Evolutionary conservation across 441 rosid genomes (phyloP), one percentile per base, ranked within the genome.

Genomic region (Eugenia klotzschiana): DNA sequence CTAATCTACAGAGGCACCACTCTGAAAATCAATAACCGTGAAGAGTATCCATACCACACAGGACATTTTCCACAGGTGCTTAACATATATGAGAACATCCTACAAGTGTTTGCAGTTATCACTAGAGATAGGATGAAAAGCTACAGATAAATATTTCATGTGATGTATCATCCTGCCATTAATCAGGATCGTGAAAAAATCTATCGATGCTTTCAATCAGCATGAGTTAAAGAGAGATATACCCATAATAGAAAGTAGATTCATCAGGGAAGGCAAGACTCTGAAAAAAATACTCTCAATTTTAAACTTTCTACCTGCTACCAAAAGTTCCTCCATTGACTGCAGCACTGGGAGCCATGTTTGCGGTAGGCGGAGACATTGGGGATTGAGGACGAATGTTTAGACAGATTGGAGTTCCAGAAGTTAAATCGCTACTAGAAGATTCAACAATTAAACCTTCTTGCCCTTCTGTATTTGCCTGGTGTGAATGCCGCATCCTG

Each of bases 241-340:
- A 20, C 11, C 15, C 2, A 37, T 20, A 69, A 33, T 33, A 60
- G 41, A 60, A 14, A 37, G n/a, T 69, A 33, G 25, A 69, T 37
- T 37, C 46, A 37, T 69, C 77, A 37, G 4, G 23, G n/a, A 33
- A 37, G 77, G 77, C 77, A 69, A 64, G 77, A 69, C 77, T 33
- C 25, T 20, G 49, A 69, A 69, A 69, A 33, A 20, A 20, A 4
- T 20, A 69, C 41, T 60, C 73, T 37, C 37, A 26, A 41, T 82
- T 41, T 73, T 85, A 77, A 23, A 55, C 29, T 73, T 50, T 82
- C 57, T 89, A 95, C 97, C 98, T 93, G 83, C 89, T 83, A 83
- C 81, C 84, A 41, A 85, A 87, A 84, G 87, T 85, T 82, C 80
- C 85, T 83, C 87, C 90, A 80, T 86, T 79, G 80, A 82, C 52